Base-by-base conservation (phyloP, 176 grass and related monocot genomes). In the Ensete glaucum region DNA sequence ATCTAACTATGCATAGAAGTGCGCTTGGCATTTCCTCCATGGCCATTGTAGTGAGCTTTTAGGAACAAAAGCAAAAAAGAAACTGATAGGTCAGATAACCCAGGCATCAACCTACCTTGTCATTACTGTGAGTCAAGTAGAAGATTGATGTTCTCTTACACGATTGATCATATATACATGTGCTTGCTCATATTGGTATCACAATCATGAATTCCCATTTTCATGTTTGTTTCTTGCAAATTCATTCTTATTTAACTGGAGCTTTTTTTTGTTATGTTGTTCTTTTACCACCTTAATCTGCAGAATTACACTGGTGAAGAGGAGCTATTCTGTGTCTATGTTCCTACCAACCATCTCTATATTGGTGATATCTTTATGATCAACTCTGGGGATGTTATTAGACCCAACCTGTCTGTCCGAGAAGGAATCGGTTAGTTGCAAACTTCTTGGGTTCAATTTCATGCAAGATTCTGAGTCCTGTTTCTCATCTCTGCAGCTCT, bases 301-400 rank as follows among this genome's bases (percentile, higher is more conserved):
- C 75, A 77, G 75, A 77, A 9, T 66, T 77, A 65, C 22, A 66
- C 60, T 13, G 62, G 49, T 24, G 75, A 77, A 2, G 75, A 77
- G 48, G 48, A 77, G 9, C 62, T 77, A 23, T 77, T 16, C 62
- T 77, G 75, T 26, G 75, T 77, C 60, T 77, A 77, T 66, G 75
- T 77, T 66, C 75, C 75, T 53, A 77, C 75, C 75, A 77, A 66
- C 29, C 75, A 77, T 77, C 59, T 77, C n/a, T 77, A 77, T 15
- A 77, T 77, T 54, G 75, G 75, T 20, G 75, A 77, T 53, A 29
- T 77, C 17, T 77, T 77, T 25, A 13, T 77, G 43, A n/a, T 77
- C 59, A 64, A 77, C 60, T 65, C 49, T 11, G 53, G 50, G 48
- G 75, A 77, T 26, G 75, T 77, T 48, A 66, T 77, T 65, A 77